Base-by-base conservation (phyloP, 768 basidiomycete species). In the Mrakia blollopis region DNA sequence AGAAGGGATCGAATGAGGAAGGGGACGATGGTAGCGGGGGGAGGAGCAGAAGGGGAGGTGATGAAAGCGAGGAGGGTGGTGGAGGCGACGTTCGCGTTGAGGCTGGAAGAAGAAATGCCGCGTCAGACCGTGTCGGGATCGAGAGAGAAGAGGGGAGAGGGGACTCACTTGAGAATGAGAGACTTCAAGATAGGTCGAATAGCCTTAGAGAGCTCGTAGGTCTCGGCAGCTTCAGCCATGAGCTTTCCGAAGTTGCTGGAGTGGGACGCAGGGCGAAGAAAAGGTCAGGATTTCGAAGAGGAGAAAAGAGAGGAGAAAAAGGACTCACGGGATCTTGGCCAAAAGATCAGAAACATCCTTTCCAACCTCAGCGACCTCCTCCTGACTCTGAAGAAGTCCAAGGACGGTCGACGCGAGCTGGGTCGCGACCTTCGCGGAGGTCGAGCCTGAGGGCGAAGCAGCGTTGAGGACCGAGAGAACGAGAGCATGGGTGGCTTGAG, bases 401-500 rank as follows among this genome's bases (percentile, higher is more conserved):
- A 77, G 63, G 14, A 69, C 35, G 11, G 76, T 68, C 7, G 72
- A 62, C 18, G 63, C 60, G n/a, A 69, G 63, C 57, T 77, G 71
- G 28, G 61, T 35, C 8, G 60, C 32, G 9, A 62, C 47, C 63
- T 67, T 73, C 16, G 63, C 72, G 13, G 75, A 47, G 47, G 37
- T 52, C 21, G 39, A 23, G 2, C 25, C 21, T 37, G 32, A 23
- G 23, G 52, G 41, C 32, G 72, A 50, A 2, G 50, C 72, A 23
- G 76, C 61, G 35, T 44, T 52, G n/a, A 77, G 65, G 23, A 77
- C 57, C 25, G 76, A 73, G 25, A 73, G 25, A 6, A 77, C 50
- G 41, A 77, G 65, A 28, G 87, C 85, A 75, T 87, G 87, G 74
- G 93, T 78, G 0, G 91, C 91, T 28, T 87, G 81, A 0, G 88